Percentiles rank a stretch among this genome's conserved stretches.
Conservation (phyloP, 371 early-diverging fungal species). For the Dentiscutata heterogama region DNA sequence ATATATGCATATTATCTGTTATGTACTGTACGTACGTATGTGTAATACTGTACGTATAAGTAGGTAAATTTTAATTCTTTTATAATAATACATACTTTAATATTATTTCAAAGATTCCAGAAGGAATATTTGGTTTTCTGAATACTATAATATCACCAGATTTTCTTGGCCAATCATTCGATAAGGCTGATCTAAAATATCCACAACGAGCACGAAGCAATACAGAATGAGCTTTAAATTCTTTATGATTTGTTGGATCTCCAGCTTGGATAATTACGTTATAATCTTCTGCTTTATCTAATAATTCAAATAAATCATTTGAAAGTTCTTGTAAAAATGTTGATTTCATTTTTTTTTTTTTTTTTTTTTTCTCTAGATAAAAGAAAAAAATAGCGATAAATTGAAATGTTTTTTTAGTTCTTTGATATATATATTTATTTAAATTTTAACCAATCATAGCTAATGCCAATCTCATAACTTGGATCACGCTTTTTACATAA, state of each 20-base stretch:
- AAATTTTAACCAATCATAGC: too few relatives aligned
- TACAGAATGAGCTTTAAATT: constrained; percentile 34
- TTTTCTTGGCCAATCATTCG: constrained; percentile 14
- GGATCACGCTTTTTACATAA: too few relatives aligned
- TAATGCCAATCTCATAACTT: too few relatives aligned
- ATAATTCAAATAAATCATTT: constrained; percentile 5
- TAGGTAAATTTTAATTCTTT: neutral
- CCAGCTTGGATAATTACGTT: constrained; percentile 4
- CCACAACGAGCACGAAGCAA: constrained; percentile 6
- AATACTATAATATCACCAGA: neutral
- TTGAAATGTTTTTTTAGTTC: too few relatives aligned
- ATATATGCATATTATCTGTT: neutral
- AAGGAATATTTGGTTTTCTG: constrained; percentile 33
- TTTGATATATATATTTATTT: too few relatives aligned
- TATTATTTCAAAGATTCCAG: constrained; percentile 22
- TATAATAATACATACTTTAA: neutral
- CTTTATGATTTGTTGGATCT: neutral
- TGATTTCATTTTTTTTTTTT: neutral
- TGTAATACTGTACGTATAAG: neutral
- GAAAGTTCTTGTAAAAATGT: neutral
- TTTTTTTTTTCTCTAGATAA: neutral
- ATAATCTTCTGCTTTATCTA: constrained; percentile 13
- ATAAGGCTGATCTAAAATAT: constrained; percentile 28
- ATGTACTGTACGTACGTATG: neutral
- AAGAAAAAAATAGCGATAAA: too few relatives aligned